Percentiles rank a stretch among this genome's conserved stretches.
Conservation (phyloP, 2,329 filamentous ascomycete genomes). For the Stachybotrys chlorohalonatus region DNA sequence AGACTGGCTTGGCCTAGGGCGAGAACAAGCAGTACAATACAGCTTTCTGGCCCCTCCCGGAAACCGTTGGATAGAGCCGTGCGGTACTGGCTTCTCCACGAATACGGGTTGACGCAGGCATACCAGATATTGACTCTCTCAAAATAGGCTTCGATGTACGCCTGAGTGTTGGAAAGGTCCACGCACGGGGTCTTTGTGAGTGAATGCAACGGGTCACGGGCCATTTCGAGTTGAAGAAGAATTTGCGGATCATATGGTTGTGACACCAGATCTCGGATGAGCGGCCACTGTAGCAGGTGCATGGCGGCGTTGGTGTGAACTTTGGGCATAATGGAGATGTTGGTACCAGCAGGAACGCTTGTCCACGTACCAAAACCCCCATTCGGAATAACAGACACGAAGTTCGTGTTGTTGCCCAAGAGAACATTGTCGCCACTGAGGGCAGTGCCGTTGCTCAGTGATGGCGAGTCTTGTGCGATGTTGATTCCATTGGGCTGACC, state of each 20-base stretch:
- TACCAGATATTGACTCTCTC: slow-evolving; percentile 79
- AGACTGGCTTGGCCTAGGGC: slow-evolving; percentile 69
- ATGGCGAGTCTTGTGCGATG: slow-evolving; percentile 53
- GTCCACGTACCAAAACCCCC: slow-evolving; percentile 67
- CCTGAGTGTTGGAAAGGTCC: slow-evolving; percentile 64
- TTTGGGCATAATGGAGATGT: slow-evolving; percentile 82
- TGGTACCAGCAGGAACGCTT: slow-evolving; percentile 40
- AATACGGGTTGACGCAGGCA: slow-evolving; percentile 75
- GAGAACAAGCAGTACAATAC: slow-evolving; percentile 69
- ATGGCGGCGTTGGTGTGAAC: slow-evolving; percentile 73
- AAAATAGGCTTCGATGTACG: slow-evolving; percentile 74
- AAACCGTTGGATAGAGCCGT: slow-evolving; percentile 69
- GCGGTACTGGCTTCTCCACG: slow-evolving; percentile 68
- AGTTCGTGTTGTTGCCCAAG: slow-evolving; percentile 32
- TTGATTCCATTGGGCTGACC: slow-evolving; percentile 39
- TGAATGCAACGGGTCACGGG: slow-evolving; percentile 62
- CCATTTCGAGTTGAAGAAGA: slow-evolving; percentile 74
- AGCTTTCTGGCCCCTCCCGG: slow-evolving; percentile 71
- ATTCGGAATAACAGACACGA: slow-evolving; percentile 47
- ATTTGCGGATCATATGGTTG: slow-evolving; percentile 72
- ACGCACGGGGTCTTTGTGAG: slow-evolving; percentile 56
- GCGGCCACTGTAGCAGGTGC: slow-evolving; percentile 70
- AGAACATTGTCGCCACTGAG: slow-evolving; percentile 48
- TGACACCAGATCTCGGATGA: slow-evolving; percentile 70
- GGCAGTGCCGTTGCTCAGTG: slow-evolving; percentile 54